A percentile compares a stretch with the other conserved stretches of the same genome.
phyloP scores from a whole-genome alignment of 1,284 basidiomycete species.

The Fistulinella staudtii region DNA sequence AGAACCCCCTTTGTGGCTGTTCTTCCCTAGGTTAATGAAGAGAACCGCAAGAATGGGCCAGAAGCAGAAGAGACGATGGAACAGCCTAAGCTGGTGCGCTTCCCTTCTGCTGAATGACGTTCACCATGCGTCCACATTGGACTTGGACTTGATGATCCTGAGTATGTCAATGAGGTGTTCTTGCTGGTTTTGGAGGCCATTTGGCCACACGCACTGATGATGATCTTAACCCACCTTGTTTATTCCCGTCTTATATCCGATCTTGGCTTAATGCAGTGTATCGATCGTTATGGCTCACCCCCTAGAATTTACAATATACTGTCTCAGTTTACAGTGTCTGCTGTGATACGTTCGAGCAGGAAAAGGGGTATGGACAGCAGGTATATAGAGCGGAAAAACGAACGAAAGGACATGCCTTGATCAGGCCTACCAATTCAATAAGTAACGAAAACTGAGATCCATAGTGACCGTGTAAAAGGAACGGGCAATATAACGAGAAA shows the following conservation, averaged over 20 bases:
- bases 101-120: constrained; percentile 39
- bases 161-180: neutral
- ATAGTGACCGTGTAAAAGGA: constrained; percentile 4
- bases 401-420: neutral
- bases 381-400: constrained; percentile 18
- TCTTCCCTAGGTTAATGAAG: constrained; percentile 11
- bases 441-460: constrained; percentile 6
- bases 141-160: constrained; percentile 1
- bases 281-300: too few relatives aligned
- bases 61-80: neutral
- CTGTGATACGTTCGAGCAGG: constrained; percentile 3
- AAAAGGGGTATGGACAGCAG: constrained; percentile 15
- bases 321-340: constrained; percentile 14
- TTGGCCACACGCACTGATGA: too few relatives aligned
- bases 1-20: constrained; percentile 6
- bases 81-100: constrained; percentile 22
- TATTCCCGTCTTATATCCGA: neutral
- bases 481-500: constrained; percentile 9
- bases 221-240: too few relatives aligned
- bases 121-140: constrained; percentile 14
- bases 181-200: too few relatives aligned
- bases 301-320: constrained; percentile 19
- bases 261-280: neutral
- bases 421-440: neutral
- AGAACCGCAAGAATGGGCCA: neutral